Evolutionary conservation across 768 basidiomycete genomes (phyloP), one percentile per base, ranked within the genome.

Genomic region (Russula lepida): DNA sequence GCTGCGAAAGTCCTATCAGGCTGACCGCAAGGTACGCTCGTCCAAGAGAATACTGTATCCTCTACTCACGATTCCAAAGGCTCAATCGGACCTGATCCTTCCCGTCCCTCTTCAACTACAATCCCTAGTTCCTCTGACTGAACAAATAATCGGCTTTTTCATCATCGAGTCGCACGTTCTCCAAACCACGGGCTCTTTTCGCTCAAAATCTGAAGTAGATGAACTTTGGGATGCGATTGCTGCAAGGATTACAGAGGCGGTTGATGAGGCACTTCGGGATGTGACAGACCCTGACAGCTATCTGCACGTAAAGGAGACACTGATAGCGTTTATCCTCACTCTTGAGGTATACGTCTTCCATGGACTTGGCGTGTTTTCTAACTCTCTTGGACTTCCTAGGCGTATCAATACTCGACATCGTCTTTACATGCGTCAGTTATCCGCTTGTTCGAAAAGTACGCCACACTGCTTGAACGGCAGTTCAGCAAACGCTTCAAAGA

Each of bases 91-190:
- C 65, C 82, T 99, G 9, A 97, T 98, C 71, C 82, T 99, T 30
- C 93, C 90, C 1, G 77, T 77, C 28, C 86, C 86, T 0, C 76
- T 92, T 23, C 81, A 84, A 32, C 68, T 92, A 35, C 70, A 78
- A 2, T 80, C 86, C 3, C 81, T 98, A 5, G 78, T 86, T 1
- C 71, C 81, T n/a, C 77, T 98, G 23, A 88, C 91, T 27, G 89
- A 95, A 71, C 92, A 98, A 73, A 90, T 98, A 64, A 88, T 93
- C 39, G 97, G 97, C 0, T 99, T 97, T 74, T 99, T 98, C 75
- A 93, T 99, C 60, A 86, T 98, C 65, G 97, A 99, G 74, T 86
- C 84, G 1, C 87, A 95, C 69, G 94, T 99, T 0, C 80, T 98
- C 7, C 84, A 87, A 66, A 92, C 92, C 0, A 92, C 94, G 11